Evolutionary conservation across 495 filamentous ascomycete species (phyloP).

Genomic region (Geopyxis carbonaria): DNA sequence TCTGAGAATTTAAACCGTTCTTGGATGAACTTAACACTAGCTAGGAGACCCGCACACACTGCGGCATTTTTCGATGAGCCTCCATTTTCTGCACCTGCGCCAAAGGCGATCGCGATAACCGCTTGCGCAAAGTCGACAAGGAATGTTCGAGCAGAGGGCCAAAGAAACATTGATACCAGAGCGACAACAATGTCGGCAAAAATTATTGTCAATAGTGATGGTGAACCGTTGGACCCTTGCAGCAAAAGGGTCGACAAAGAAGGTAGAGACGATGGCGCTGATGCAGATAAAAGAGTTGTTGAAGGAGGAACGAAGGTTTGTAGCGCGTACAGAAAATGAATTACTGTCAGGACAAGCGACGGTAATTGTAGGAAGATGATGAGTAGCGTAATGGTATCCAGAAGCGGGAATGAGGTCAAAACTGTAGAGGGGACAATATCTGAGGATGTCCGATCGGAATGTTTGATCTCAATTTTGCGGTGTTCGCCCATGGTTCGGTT

Average conservation of each 20-base stretch:
- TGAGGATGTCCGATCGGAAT: conserved; percentile 11
- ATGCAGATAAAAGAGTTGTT: conserved; percentile 32
- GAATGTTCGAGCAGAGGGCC: conserved; percentile 73
- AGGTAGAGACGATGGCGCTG: conserved; percentile 33
- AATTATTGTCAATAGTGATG: conserved; percentile 46
- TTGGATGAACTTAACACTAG: conserved; percentile 44
- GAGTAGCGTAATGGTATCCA: conserved; percentile 93
- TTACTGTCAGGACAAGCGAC: conserved; percentile 69
- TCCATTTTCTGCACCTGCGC: conserved; percentile 56
- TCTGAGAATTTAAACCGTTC: conserved; percentile 35
- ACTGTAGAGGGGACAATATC: conserved; percentile 40
- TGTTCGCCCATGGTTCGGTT: conserved; percentile 20
- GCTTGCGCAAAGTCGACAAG: conserved; percentile 89
- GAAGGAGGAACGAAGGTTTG: conserved; percentile 82
- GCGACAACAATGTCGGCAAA: conserved; percentile 60
- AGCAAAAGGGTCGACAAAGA: conserved; percentile 30
- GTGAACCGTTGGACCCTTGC: conserved; percentile 24
- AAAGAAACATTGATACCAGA: conserved; percentile 74
- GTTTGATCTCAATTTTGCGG: conserved; percentile 24
- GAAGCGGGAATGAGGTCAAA: conserved; percentile 72
- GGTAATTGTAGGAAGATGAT: conserved; percentile 96
- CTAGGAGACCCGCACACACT: conserved; percentile 66
- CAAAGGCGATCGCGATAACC: conserved; percentile 83
- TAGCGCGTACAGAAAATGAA: conserved; percentile 84
- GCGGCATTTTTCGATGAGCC: conserved; percentile 54